Conservation (phyloP, 208 protist species). For the Leishmania gerbilli region DNA sequence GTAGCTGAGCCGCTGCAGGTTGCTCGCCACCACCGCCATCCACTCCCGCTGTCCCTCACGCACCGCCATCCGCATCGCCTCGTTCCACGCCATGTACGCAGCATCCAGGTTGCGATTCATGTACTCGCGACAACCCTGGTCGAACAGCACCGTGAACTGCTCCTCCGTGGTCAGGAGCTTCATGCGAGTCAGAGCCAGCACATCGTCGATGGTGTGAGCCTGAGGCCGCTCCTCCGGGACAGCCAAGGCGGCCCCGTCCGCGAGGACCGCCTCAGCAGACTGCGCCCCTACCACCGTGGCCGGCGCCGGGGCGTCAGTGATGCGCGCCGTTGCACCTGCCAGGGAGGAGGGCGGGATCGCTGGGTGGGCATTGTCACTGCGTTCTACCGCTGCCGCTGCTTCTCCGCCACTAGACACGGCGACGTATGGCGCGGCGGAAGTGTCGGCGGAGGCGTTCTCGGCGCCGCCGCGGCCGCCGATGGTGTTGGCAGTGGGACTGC, state of each 20-base stretch:
- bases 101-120: conserved; percentile 70
- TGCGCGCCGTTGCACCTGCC: not conserved
- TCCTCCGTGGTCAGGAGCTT: conserved; percentile 42
- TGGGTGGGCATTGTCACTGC: not conserved
- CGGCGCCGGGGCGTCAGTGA: not conserved
- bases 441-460: not conserved
- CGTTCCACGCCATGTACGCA: conserved; percentile 90
- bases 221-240: conserved; percentile 7
- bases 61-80: conserved; percentile 83
- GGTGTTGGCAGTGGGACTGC: not conserved
- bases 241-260: not conserved
- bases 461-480: not conserved
- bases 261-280: not conserved
- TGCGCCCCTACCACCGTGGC: not conserved
- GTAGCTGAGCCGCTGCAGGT: conserved; percentile 91
- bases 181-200: conserved; percentile 28
- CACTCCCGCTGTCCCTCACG: conserved; percentile 87
- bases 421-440: not conserved
- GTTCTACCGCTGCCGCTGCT: not conserved
- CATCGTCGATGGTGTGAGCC: conserved; percentile 33
- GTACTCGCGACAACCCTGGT: conserved; percentile 84
- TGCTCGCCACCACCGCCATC: conserved; percentile 87
- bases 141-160: conserved; percentile 84
- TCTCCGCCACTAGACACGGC: not conserved
- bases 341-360: not conserved